Conservation (phyloP, 2,329 filamentous ascomycete species). For the Nothophoma quercina region DNA sequence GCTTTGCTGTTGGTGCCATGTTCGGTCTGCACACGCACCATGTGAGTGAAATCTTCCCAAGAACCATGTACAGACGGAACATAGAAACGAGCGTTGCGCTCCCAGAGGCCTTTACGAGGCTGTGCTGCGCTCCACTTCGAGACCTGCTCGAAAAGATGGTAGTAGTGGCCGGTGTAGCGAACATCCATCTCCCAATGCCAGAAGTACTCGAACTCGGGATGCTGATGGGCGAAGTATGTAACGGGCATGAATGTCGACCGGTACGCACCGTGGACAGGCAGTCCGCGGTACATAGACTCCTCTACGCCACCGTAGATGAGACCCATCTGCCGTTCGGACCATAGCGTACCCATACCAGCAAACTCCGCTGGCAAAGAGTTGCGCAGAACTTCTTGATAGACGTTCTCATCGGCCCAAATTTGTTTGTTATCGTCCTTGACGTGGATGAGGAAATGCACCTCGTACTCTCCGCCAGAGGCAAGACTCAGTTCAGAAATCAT, state of each 20-base stretch:
- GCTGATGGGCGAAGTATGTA: slow-evolving; percentile 88
- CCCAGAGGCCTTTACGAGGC: slow-evolving; percentile 77
- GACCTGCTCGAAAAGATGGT: slow-evolving; percentile 76
- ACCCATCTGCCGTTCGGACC: slow-evolving; percentile 63
- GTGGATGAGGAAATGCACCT: slow-evolving; percentile 83
- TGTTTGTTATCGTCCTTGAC: slow-evolving; percentile 80
- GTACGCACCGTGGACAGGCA: slow-evolving; percentile 73
- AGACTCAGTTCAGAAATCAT: slow-evolving; percentile 81
- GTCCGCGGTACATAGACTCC: slow-evolving; percentile 60
- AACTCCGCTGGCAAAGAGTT: slow-evolving; percentile 58
- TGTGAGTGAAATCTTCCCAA: slow-evolving; percentile 75
- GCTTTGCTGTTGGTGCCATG: slow-evolving; percentile 57
- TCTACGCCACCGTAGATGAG: slow-evolving; percentile 60
- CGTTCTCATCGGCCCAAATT: slow-evolving; percentile 81
- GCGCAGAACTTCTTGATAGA: slow-evolving; percentile 71
- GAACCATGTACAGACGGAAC: slow-evolving; percentile 73
- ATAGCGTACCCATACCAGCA: slow-evolving; percentile 60
- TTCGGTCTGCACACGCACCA: slow-evolving; percentile 69
- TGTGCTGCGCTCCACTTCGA: slow-evolving; percentile 72
- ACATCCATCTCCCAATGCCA: slow-evolving; percentile 98
- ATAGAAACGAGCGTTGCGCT: slow-evolving; percentile 79
- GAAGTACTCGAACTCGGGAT: slow-evolving; percentile 88
- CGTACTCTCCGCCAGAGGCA: slow-evolving; percentile 81
- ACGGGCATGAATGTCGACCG: slow-evolving; percentile 90
- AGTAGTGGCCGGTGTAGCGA: slow-evolving; percentile 88